Base-by-base conservation (phyloP, 257 asterid genomes). In the Solanum chaucha region DNA sequence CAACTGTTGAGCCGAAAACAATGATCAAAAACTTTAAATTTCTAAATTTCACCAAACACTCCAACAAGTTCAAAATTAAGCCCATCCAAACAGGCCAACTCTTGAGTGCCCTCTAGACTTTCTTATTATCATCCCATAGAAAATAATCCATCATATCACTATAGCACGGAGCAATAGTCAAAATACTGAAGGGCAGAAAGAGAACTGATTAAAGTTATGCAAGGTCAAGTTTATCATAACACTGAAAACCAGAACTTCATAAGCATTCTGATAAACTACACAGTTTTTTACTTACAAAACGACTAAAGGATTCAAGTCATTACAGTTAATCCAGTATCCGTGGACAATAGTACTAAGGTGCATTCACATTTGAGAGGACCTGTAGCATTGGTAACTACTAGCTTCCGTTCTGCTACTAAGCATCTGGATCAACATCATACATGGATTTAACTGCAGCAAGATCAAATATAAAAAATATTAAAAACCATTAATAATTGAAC, bases 191-290 rank as follows among this genome's bases (percentile, higher is more conserved):
- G 58, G 58, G 51, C 12, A 28, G 6, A 26, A 80, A 46, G 84
- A 48, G 28, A 46, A 28, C 41, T 19, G 36, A 46, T 28, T 46
- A 26, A 80, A 46, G 85, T 28, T 46, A 28, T 2, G 85, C 84
- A 20, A 48, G 26, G 12, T n/a, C 32, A 89, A 70, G 90, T 67
- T 92, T 92, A 88, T 88, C 17, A 38, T 73, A 87, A 88, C 91
- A 90, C 86, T 81, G 87, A 48, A 89, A 92, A 81, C 91, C 86
- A 83, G 87, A 89, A 87, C 87, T 86, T 89, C 93, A 90, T 90
- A 89, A 75, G 85, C 87, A 84, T 90, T 88, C 83, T 36, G 71
- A 87, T 36, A 80, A 86, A 85, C 91, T 89, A 89, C 89, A 87
- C 86, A 88, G 91, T 90, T 90, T 90, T 87, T 88, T 87, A 90